Evolutionary conservation across 768 basidiomycete species (phyloP).

Genomic region (Tylopilus rubrobrunneus): DNA sequence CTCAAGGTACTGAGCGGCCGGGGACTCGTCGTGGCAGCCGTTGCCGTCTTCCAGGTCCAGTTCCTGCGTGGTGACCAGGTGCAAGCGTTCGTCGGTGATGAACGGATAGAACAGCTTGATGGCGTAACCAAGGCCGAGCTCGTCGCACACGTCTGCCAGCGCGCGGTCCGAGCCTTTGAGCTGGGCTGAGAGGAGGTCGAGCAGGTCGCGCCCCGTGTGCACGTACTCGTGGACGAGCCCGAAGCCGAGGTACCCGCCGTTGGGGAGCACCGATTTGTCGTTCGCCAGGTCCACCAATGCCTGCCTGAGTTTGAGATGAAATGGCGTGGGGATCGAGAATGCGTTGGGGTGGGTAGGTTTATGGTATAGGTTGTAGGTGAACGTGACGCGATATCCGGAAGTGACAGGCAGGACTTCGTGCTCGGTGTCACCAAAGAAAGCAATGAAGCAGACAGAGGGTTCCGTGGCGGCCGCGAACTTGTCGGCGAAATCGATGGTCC

Average conservation of each 20-base stretch:
- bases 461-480: not conserved
- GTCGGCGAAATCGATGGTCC: not conserved
- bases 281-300: not conserved
- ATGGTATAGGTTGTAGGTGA: constrained; percentile 40
- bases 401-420: constrained; percentile 43
- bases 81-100: accelerated
- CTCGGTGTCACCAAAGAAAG: constrained; percentile 42
- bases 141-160: constrained; percentile 2
- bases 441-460: constrained; percentile 33
- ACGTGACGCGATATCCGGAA: constrained; percentile 41
- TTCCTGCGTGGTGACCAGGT: not conserved
- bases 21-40: not conserved
- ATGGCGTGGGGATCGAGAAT: not conserved
- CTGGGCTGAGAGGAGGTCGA: constrained; percentile 1
- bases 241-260: constrained; percentile 8
- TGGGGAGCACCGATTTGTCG: not conserved
- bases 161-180: constrained; percentile 10
- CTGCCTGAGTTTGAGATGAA: too few relatives aligned
- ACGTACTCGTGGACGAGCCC: constrained; percentile 14
- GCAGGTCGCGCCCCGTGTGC: not conserved
- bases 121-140: constrained; percentile 1
- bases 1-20: accelerated
- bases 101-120: constrained; percentile 4
- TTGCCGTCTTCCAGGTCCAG: not conserved
- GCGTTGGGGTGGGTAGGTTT: not conserved